Base-by-base conservation (phyloP, 1,284 basidiomycete species). In the Fomitopsis pinicola region DNA sequence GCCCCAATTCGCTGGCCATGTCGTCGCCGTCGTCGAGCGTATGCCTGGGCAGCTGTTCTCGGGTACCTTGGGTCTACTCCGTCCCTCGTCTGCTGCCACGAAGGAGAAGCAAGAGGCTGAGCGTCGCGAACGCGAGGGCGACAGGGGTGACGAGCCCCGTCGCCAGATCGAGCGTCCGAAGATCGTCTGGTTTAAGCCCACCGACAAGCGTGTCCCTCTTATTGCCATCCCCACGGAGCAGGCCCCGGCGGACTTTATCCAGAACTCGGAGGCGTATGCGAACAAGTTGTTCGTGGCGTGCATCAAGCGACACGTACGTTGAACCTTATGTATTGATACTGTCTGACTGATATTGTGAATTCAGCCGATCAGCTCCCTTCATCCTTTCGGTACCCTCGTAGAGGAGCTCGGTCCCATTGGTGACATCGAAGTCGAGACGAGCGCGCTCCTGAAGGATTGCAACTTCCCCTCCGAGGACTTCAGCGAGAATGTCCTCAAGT, bases 161-260 rank as follows among this genome's bases (percentile, higher is more conserved):
- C 85, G 89, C 45, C 84, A 88, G 7, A 86, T 91, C 55, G 92
- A 95, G 75, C 89, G 96, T 48, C 97, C 97, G 67, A 99, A 98
- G 83, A 99, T 99, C 69, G 95, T 99, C 58, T 99, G 97, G 97
- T 98, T 99, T 84, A 97, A 98, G 77, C 97, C 97, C 2, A 98
- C 97, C 42, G 96, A 98, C 82, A 99, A 99, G 79, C 92, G 97
- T 65, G 97, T 99, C 5, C 97, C 97, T 57, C 84, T 99, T 50
- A 98, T 99, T 71, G 97, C 97, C 59, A 99, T 99, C 67, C 97
- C 97, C n/a, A 97, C 95, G 14, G 97, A 99, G 72, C 97, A 99
- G 78, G 97, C 97, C 0, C 97, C 97, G 4, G 84, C 83, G 15
- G 97, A 98, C 76, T 99, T 99, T 71, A 89, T 99, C 63, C 93